phyloP scores from a whole-genome alignment of 2,329 filamentous ascomycete species.

The Rutstroemia sp. region DNA sequence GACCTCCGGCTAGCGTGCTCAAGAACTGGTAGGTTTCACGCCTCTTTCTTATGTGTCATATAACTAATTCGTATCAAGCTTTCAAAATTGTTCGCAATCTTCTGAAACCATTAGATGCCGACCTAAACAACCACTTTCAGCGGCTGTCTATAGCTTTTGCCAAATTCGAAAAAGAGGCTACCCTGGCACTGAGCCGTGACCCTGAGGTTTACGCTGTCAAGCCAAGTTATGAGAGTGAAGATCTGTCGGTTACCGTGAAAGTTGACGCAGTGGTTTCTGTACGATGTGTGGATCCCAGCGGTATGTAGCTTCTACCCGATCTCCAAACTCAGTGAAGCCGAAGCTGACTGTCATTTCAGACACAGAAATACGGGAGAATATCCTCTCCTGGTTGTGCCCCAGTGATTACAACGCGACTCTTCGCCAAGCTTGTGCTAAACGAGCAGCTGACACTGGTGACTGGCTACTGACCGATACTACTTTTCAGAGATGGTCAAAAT shows the following conservation, averaged over 20 bases:
- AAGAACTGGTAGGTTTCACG: neutral
- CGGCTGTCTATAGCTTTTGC: neutral
- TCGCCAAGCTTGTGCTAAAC: conserved; percentile 2
- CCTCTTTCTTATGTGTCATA: neutral
- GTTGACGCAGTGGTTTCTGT: neutral
- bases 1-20: neutral
- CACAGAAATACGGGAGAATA: neutral
- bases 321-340: neutral
- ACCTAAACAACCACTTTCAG: neutral
- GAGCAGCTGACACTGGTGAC: conserved; percentile 4
- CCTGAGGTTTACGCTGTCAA: neutral
- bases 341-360: neutral
- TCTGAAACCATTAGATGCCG: conserved; percentile 1
- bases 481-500: conserved; percentile 4
- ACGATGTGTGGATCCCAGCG: too few species aligned
- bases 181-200: neutral
- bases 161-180: conserved; percentile 2
- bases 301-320: too few species aligned
- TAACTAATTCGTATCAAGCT: neutral
- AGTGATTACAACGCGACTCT: conserved; percentile 3
- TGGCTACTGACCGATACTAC: neutral
- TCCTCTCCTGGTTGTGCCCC: conserved; percentile 7
- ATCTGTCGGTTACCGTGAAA: neutral
- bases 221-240: neutral
- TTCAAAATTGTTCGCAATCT: conserved; percentile 3